Evolutionary conservation across 805 yeast genomes (phyloP).

Genomic region (Schwanniomyces occidentalis): DNA sequence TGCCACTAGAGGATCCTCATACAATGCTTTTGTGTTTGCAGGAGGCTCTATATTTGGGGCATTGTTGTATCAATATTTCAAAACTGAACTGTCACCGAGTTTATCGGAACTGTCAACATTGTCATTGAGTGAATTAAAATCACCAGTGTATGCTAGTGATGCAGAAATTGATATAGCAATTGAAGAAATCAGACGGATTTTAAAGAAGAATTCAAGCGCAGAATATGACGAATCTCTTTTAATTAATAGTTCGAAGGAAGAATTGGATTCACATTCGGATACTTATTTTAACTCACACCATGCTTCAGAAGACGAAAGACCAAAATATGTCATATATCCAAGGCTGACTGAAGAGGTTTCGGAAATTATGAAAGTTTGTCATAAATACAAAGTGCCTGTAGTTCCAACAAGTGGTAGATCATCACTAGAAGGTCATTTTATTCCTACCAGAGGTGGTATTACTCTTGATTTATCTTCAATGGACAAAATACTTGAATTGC

Average conservation of each 20-base stretch:
- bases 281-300: conserved; percentile 37
- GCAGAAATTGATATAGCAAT: conserved; percentile 50
- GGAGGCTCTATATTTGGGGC: conserved; percentile 2
- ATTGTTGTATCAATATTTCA: neutral
- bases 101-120: neutral
- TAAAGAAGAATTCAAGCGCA: neutral
- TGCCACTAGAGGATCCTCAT: neutral
- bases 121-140: conserved; percentile 4
- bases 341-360: conserved; percentile 67
- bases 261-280: conserved; percentile 39
- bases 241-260: conserved; percentile 44
- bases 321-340: conserved; percentile 57
- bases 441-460: conserved; percentile 66
- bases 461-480: conserved; percentile 60
- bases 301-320: conserved; percentile 25
- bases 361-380: conserved; percentile 58
- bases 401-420: conserved; percentile 82
- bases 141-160: conserved; percentile 48
- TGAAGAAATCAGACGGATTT: conserved; percentile 44
- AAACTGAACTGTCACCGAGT: neutral
- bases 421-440: conserved; percentile 78
- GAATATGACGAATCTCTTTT: conserved; percentile 53
- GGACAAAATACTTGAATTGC: conserved; percentile 56
- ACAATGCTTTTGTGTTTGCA: neutral
- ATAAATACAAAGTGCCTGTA: conserved; percentile 62